Evolutionary conservation across 495 filamentous ascomycete genomes (phyloP), one percentile per base, ranked within the genome.

Genomic region (Talaromyces liani): DNA sequence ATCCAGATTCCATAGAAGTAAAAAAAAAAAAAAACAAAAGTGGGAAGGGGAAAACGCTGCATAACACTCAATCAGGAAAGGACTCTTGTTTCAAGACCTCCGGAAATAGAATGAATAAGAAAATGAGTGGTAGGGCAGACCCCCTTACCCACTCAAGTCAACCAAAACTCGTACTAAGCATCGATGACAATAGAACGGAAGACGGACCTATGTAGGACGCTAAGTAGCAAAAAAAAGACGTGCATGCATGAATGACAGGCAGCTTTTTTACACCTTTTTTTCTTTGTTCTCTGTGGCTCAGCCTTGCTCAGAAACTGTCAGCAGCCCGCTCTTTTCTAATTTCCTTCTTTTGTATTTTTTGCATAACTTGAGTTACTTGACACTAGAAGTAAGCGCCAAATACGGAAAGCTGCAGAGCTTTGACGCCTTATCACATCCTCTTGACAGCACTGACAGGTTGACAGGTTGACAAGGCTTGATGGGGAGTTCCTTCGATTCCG

Each of bases 11-110:
- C 61, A 56, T 5, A 27, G 27, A 58, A 66, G 62, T 65, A 60
- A 63, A 64, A 67, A 53, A 59, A 63, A 60, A 63, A 64, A 67
- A 53, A 59, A 63, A 24, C 55, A 51, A 49, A 64, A 58, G 27
- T 41, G 36, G 36, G 36, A 41, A 41, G 22, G 14, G 36, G 0
- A 41, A 16, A 16, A 34, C 6, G 9, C 54, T 54, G 36, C 54
- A 45, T 2, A 8, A 66, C 33, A 45, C 39, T 60, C 31, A 6
- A 41, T 22, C 14, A 20, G 58, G 58, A 60, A 41, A 60, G 33
- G 58, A 12, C 14, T 16, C 58, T 60, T 60, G 58, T 14, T 60
- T n/a, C 22, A 60, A 24, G 10, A 39, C 58, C 27, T 10, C 18
- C 33, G 58, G 33, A 45, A 60, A 22, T 45, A 39, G 58, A 27